phyloP scores from a whole-genome alignment of 192 early-diverging fungal species.

The Rhizoclosmatium sp. region DNA sequence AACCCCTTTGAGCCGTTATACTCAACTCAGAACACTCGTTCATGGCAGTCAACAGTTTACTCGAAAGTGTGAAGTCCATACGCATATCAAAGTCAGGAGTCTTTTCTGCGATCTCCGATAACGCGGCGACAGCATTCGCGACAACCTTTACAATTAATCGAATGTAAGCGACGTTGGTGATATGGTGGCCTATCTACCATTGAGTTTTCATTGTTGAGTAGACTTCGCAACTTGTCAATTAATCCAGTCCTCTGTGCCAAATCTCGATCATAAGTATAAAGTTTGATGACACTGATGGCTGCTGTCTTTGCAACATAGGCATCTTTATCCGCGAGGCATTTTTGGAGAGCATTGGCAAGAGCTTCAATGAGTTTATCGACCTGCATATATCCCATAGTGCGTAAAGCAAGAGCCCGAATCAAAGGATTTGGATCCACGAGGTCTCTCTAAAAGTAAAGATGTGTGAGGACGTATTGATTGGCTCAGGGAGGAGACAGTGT shows the following conservation, averaged over 20 bases:
- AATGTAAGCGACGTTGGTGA: not conserved
- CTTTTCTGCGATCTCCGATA: constrained; percentile 89
- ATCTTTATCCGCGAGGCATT: constrained; percentile 87
- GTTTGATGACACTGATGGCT: constrained; percentile 93
- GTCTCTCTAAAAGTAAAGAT: constrained; percentile 64
- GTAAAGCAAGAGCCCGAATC: constrained; percentile 93
- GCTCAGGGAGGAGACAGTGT: too few relatives aligned
- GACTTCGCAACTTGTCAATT: constrained; percentile 86
- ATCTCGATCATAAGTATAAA: constrained; percentile 87
- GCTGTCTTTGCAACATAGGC: constrained; percentile 99
- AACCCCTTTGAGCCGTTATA: not conserved
- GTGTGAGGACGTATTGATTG: too few relatives aligned
- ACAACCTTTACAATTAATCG: constrained; percentile 64
- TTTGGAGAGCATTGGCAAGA: constrained; percentile 88
- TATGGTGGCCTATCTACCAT: constrained; percentile 57
- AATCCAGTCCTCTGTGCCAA: constrained; percentile 89
- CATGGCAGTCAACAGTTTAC: constrained; percentile 88
- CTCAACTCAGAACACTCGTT: constrained; percentile 94
- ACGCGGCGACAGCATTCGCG: constrained; percentile 92
- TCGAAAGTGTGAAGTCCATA: constrained; percentile 74
- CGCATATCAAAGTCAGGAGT: constrained; percentile 66
- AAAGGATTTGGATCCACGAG: constrained; percentile 94
- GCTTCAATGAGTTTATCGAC: constrained; percentile 96
- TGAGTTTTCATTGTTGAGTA: constrained; percentile 89
- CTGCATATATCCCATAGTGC: constrained; percentile 98